Percentiles rank a stretch among this genome's conserved stretches.
Conservation (phyloP, 148 eudicot species). For the Persicaria tinctoria region DNA sequence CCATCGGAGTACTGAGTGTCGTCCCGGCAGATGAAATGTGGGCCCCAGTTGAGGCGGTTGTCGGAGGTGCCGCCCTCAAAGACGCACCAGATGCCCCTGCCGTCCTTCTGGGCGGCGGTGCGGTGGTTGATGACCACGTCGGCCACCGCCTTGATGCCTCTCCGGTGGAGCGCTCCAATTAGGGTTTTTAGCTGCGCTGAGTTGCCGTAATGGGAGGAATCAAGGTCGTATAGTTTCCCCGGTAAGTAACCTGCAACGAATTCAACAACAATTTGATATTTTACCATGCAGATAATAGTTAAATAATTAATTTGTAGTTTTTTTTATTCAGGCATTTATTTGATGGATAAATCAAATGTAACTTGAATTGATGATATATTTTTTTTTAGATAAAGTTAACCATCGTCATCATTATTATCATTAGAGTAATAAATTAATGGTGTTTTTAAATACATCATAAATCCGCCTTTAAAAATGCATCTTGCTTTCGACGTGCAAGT, state of each 20-base stretch:
- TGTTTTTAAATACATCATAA: too few relatives aligned
- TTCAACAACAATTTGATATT: too few relatives aligned
- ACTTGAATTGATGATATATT: too few relatives aligned
- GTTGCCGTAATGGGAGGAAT: neutral
- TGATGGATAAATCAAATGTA: too few relatives aligned
- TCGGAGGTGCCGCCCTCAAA: neutral
- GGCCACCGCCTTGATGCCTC: neutral
- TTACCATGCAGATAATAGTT: too few relatives aligned
- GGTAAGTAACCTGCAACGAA: neutral
- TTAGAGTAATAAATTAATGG: too few relatives aligned
- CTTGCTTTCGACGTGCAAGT: too few relatives aligned
- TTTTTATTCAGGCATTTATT: neutral
- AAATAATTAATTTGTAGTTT: neutral
- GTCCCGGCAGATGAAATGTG: neutral
- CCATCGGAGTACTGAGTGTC: constrained; percentile 1
- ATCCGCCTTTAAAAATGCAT: too few relatives aligned
- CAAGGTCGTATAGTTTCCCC: neutral
- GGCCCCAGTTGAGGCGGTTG: neutral
- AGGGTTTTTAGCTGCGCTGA: neutral
- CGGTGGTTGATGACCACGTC: constrained; percentile 4
- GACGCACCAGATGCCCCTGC: neutral
- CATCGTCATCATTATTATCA: too few relatives aligned
- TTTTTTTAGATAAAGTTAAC: too few relatives aligned
- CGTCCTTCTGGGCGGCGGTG: neutral
- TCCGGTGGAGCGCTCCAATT: neutral